phyloP scores from a whole-genome alignment of 2,329 filamentous ascomycete species.

The Dothistroma septosporum region DNA sequence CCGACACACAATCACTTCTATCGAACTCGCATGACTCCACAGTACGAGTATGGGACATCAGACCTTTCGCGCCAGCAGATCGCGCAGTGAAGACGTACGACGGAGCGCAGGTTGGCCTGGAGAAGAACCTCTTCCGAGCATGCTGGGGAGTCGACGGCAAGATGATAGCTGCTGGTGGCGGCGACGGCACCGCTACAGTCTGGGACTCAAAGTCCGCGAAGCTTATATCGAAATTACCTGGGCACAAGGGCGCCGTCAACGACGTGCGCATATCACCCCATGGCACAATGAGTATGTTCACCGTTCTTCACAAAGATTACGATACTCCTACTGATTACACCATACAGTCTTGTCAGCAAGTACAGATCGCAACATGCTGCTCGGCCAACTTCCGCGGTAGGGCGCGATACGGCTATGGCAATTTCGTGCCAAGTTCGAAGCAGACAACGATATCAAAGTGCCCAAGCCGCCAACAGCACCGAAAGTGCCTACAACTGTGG shows the following conservation, averaged over 20 bases:
- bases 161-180: slow-evolving; percentile 82
- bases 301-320: neutral
- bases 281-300: slow-evolving; percentile 77
- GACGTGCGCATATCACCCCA: slow-evolving; percentile 86
- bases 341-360: slow-evolving; percentile 31
- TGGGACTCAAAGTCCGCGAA: slow-evolving; percentile 90
- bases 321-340: neutral
- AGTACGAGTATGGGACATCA: slow-evolving; percentile 90
- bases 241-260: slow-evolving; percentile 92
- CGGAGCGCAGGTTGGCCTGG: slow-evolving; percentile 78
- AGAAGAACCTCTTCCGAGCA: slow-evolving; percentile 85
- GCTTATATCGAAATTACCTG: slow-evolving; percentile 88
- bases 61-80: slow-evolving; percentile 87
- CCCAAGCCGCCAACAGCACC: neutral
- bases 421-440: neutral
- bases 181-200: slow-evolving; percentile 83
- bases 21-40: slow-evolving; percentile 94
- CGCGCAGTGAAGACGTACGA: slow-evolving; percentile 84
- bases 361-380: slow-evolving; percentile 35
- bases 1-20: slow-evolving; percentile 82
- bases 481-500: neutral
- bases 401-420: neutral
- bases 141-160: slow-evolving; percentile 87
- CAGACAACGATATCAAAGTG: neutral
- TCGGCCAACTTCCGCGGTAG: slow-evolving; percentile 32